Conservation (phyloP, 768 basidiomycete genomes). For the Leccinum barrowsii region DNA sequence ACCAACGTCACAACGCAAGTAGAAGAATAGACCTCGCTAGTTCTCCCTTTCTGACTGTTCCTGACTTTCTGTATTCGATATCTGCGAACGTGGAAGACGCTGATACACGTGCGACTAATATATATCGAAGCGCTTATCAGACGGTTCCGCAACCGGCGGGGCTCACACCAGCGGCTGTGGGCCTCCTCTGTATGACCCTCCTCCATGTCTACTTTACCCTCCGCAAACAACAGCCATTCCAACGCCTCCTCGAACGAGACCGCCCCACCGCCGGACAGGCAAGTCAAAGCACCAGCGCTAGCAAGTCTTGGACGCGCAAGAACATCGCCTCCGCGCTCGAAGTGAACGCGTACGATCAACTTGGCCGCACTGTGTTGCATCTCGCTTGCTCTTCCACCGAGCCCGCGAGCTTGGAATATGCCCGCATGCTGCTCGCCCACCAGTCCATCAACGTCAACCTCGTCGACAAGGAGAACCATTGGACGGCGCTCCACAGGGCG, state of each 20-base stretch:
- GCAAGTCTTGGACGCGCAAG: conserved; percentile 57
- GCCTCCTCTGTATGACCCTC: conserved; percentile 51
- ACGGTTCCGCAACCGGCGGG: too few species aligned
- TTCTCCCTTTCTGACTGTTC: too few species aligned
- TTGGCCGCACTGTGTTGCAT: conserved; percentile 80
- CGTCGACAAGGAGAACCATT: conserved; percentile 78
- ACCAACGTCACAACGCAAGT: too few species aligned
- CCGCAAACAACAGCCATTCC: conserved; percentile 72
- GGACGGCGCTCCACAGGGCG: conserved; percentile 89
- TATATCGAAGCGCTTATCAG: too few species aligned
- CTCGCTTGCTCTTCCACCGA: conserved; percentile 69
- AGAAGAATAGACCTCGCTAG: too few species aligned
- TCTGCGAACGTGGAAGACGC: too few species aligned
- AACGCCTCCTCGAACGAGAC: conserved; percentile 61
- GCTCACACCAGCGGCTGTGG: too few species aligned
- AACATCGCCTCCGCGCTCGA: conserved; percentile 40
- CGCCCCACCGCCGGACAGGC: conserved; percentile 30
- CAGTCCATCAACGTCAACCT: conserved; percentile 77
- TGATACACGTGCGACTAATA: conserved; percentile 1
- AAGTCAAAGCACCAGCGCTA: conserved; percentile 42
- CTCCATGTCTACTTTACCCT: conserved; percentile 76
- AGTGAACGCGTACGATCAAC: conserved; percentile 68
- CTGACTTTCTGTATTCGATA: too few species aligned
- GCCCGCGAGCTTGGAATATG: conserved; percentile 66
- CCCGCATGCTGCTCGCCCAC: conserved; percentile 70